Evolutionary conservation across 441 rosid species (phyloP).

Genomic region (Euphorbia celastroides): DNA sequence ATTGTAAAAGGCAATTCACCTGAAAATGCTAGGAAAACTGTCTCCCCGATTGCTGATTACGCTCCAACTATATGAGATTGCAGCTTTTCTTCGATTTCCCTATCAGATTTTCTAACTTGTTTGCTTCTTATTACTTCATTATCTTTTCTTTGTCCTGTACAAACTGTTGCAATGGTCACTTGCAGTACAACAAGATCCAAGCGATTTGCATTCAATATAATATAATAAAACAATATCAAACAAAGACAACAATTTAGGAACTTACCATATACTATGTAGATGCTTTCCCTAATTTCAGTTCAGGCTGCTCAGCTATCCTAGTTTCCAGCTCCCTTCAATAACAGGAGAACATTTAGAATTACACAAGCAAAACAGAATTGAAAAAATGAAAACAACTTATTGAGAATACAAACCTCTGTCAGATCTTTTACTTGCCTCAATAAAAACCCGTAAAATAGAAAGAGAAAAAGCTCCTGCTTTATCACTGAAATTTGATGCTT

Average conservation of each 20-base stretch:
- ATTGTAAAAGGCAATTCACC: neutral
- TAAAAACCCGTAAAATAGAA: conserved; percentile 77
- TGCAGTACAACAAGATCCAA: too few relatives aligned
- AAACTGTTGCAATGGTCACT: too few relatives aligned
- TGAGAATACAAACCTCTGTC: conserved; percentile 77
- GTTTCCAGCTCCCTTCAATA: conserved; percentile 76
- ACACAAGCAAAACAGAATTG: neutral
- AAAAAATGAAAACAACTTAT: neutral
- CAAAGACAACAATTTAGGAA: neutral
- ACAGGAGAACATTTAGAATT: neutral
- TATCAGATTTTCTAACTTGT: neutral
- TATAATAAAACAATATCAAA: neutral
- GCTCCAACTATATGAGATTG: neutral
- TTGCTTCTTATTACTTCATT: neutral
- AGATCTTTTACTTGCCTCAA: conserved; percentile 52
- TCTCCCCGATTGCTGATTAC: neutral
- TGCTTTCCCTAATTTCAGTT: conserved; percentile 72
- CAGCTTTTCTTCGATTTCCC: neutral
- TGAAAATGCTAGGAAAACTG: neutral
- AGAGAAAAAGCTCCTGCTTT: conserved; percentile 96
- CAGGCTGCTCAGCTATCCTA: conserved; percentile 94
- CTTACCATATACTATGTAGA: conserved; percentile 86
- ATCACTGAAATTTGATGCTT: conserved; percentile 31
- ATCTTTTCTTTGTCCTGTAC: neutral
- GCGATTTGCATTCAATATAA: too few relatives aligned